A percentile compares a stretch with the other conserved stretches of the same genome.
phyloP scores from a whole-genome alignment of 2,329 filamentous ascomycete genomes.

The Penicillium paneum region DNA sequence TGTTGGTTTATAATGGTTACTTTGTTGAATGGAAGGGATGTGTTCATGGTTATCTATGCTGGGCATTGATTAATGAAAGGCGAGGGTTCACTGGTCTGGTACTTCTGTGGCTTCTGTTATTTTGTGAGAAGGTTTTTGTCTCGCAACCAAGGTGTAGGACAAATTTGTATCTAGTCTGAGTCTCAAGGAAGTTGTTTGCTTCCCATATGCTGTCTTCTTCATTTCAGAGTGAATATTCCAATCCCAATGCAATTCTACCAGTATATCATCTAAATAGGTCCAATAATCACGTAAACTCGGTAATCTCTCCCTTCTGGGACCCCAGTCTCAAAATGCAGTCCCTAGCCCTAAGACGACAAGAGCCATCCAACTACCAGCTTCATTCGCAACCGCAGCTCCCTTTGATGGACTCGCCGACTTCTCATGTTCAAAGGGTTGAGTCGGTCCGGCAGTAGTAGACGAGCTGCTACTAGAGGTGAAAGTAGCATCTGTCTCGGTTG shows the following conservation, averaged over 20 bases:
- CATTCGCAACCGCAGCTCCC: conserved; percentile 13
- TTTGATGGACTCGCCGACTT: conserved; percentile 13
- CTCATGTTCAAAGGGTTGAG: conserved; percentile 3
- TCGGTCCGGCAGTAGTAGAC: conserved; percentile 3
- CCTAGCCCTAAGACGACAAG: conserved; percentile 16
- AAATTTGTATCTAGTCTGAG: too few species aligned
- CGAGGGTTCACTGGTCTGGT: not conserved
- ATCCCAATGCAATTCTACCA: not conserved
- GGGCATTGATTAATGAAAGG: not conserved
- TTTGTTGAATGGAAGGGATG: not conserved
- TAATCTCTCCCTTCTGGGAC: not conserved
- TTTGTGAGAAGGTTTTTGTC: too few species aligned
- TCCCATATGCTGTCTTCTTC: not conserved
- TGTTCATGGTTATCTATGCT: conserved; percentile 10
- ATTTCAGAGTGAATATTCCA: not conserved
- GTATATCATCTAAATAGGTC: not conserved
- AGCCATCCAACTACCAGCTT: conserved; percentile 15
- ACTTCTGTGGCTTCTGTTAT: too few species aligned
- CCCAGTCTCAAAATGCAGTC: conserved; percentile 1
- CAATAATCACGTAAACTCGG: too few species aligned
- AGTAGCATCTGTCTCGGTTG: not conserved
- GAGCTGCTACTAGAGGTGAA: not conserved
- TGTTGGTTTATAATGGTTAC: not conserved
- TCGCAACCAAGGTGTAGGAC: too few species aligned
- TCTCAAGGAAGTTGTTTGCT: too few species aligned